Conservation (phyloP, 257 asterid species). For the Lithospermum erythrorhizon region DNA sequence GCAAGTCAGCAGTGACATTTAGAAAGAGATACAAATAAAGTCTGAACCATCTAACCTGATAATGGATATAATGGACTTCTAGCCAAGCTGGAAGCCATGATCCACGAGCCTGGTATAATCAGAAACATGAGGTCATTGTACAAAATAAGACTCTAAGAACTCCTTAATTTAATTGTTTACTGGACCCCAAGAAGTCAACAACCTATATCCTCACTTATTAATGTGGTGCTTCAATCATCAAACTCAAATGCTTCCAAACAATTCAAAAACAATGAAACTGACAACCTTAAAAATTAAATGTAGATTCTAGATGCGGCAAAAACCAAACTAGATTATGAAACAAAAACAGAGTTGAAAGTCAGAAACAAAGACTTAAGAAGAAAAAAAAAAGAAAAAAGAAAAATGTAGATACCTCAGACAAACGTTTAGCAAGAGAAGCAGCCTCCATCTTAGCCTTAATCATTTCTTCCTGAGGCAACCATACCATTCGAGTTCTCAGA, state of each 20-base stretch:
- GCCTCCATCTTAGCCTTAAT: slow-evolving; percentile 40
- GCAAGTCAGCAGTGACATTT: slow-evolving; percentile 4
- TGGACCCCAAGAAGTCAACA: background rate
- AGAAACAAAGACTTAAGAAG: background rate
- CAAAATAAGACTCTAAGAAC: background rate
- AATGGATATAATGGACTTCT: slow-evolving; percentile 25
- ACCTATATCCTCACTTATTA: too few species aligned
- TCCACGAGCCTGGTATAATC: slow-evolving; percentile 4
- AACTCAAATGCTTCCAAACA: background rate
- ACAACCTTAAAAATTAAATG: too few species aligned
- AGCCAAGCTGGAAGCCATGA: slow-evolving; percentile 45
- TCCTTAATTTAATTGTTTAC: background rate
- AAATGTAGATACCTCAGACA: slow-evolving; percentile 22
- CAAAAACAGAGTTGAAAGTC: background rate
- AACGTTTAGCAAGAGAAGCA: slow-evolving; percentile 21
- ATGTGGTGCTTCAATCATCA: background rate
- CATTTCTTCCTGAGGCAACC: slow-evolving; percentile 35
- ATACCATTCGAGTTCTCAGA: slow-evolving; percentile 9
- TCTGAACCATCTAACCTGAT: slow-evolving; percentile 20
- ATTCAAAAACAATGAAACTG: background rate
- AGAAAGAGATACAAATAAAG: background rate
- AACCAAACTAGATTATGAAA: background rate
- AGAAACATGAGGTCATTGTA: slow-evolving; percentile 13
- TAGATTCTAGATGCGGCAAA: background rate
- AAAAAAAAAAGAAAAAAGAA: background rate